Conservation (phyloP, 2,329 filamentous ascomycete genomes). For the Huntiella savannae region DNA sequence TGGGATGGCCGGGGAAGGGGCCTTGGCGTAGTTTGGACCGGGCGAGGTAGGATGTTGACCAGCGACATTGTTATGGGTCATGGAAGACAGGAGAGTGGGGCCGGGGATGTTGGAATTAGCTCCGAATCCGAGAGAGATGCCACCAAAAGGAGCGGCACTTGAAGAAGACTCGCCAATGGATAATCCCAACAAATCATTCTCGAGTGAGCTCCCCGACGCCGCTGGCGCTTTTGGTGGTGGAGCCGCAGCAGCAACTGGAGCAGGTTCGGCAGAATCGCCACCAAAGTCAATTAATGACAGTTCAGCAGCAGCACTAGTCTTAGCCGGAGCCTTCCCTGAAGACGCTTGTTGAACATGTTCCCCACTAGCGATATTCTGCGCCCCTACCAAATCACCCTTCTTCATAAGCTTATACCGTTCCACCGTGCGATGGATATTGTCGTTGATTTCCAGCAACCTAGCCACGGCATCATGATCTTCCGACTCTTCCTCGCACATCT, state of each 20-base stretch:
- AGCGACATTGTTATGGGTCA: constrained; percentile 42
- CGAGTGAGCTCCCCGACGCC: constrained; percentile 38
- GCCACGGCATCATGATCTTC: constrained; percentile 92
- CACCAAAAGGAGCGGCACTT: constrained; percentile 42
- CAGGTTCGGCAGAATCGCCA: constrained; percentile 34
- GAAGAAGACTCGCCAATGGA: constrained; percentile 44
- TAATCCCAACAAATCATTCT: constrained; percentile 79
- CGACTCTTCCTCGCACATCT: constrained; percentile 98
- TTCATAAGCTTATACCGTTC: constrained; percentile 92
- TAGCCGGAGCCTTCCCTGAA: neutral
- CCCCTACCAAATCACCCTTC: constrained; percentile 75
- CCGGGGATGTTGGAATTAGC: constrained; percentile 49
- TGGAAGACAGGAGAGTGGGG: constrained; percentile 43
- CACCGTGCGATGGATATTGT: constrained; percentile 93
- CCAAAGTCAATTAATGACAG: constrained; percentile 89
- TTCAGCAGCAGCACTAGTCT: constrained; percentile 45
- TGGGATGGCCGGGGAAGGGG: constrained; percentile 20
- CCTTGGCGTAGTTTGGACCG: constrained; percentile 28
- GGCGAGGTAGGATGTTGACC: constrained; percentile 19
- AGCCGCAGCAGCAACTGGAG: constrained; percentile 23
- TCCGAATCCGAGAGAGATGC: constrained; percentile 66
- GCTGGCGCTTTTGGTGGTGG: constrained; percentile 15
- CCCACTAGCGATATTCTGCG: constrained; percentile 66
- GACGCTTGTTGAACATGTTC: constrained; percentile 26
- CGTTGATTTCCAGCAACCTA: constrained; percentile 91